Percentiles rank a stretch among this genome's conserved stretches.
Evolutionary conservation across 2,329 filamentous ascomycete species (phyloP).

Genomic region (Hymenoscyphus fraxineus): DNA sequence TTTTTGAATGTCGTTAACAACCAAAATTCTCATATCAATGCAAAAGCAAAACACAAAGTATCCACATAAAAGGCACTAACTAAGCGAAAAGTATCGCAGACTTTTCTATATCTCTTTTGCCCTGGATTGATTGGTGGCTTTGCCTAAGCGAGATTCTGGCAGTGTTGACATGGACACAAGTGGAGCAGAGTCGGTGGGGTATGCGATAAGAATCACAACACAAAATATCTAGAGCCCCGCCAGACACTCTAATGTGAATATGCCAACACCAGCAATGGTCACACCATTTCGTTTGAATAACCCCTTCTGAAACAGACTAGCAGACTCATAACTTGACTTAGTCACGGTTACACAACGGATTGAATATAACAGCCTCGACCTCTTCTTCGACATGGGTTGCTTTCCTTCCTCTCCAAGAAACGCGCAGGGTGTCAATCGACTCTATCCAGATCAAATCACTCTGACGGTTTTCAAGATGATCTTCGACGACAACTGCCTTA

Average conservation of each 20-base stretch:
- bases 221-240: too few species aligned
- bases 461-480: not conserved
- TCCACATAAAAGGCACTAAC: not conserved
- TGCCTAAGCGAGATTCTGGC: too few species aligned
- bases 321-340: not conserved
- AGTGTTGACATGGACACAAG: too few species aligned
- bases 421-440: not conserved
- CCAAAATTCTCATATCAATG: not conserved
- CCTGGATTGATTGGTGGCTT: too few species aligned
- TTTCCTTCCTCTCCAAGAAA: not conserved
- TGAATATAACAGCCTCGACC: not conserved
- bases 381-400: not conserved
- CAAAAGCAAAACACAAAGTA: not conserved
- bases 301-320: not conserved
- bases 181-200: too few species aligned
- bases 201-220: too few species aligned
- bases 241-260: too few species aligned
- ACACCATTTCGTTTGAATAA: too few species aligned
- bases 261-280: too few species aligned
- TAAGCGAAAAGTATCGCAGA: too few species aligned
- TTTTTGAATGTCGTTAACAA: not conserved
- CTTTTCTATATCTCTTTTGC: too few species aligned
- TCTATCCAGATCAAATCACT: not conserved
- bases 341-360: not conserved
- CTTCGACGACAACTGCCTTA: not conserved